Conservation (phyloP, 2,329 filamentous ascomycete genomes). For the Escovopsis sp. region DNA sequence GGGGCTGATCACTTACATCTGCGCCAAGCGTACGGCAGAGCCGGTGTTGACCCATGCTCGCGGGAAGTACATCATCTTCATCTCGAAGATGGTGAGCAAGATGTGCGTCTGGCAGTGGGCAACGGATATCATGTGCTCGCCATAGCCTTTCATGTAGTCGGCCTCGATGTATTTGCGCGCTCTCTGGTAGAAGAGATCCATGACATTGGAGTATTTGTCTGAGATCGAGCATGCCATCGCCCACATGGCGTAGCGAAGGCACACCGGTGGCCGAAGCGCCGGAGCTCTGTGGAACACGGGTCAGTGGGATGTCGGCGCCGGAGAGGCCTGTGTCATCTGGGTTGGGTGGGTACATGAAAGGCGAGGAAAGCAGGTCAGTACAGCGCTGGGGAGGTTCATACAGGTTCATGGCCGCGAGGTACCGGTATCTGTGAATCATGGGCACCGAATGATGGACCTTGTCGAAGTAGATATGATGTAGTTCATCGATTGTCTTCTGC, state of each 20-base stretch:
- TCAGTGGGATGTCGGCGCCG: neutral
- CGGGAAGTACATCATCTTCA: slow-evolving; percentile 96
- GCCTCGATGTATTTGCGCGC: slow-evolving; percentile 79
- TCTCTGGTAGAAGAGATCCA: slow-evolving; percentile 79
- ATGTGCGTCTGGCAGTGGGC: slow-evolving; percentile 76
- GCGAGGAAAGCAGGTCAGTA: neutral
- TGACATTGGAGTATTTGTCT: slow-evolving; percentile 65
- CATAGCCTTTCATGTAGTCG: slow-evolving; percentile 84
- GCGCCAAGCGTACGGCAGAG: slow-evolving; percentile 59
- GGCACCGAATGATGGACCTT: slow-evolving; percentile 76
- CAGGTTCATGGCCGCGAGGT: slow-evolving; percentile 76
- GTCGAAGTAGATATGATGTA: slow-evolving; percentile 82
- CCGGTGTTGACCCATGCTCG: slow-evolving; percentile 89
- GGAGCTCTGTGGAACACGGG: slow-evolving; percentile 39
- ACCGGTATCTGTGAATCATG: slow-evolving; percentile 80
- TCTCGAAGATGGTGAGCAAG: slow-evolving; percentile 71
- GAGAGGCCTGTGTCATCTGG: too few relatives aligned
- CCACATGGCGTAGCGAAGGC: slow-evolving; percentile 90
- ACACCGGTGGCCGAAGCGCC: slow-evolving; percentile 70
- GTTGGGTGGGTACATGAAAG: too few relatives aligned
- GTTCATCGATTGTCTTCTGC: slow-evolving; percentile 58
- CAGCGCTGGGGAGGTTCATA: slow-evolving; percentile 20
- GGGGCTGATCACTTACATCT: slow-evolving; percentile 46
- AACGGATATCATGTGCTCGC: slow-evolving; percentile 74
- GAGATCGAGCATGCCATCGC: slow-evolving; percentile 73